Base-by-base conservation (phyloP, 345 rosid genomes). In the Euphorbia tirucalli region DNA sequence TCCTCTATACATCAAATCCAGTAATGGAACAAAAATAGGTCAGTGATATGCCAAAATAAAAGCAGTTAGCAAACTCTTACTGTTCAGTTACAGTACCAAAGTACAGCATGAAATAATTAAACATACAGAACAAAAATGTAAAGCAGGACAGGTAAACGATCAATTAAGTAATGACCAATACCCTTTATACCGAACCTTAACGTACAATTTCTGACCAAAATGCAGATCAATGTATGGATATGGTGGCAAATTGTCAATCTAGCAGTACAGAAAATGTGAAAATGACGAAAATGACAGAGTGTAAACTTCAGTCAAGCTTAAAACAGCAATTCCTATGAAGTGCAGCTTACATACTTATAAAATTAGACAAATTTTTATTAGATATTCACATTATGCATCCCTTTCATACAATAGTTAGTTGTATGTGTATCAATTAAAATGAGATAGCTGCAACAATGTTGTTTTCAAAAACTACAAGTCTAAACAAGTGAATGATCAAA, bases 1-100 rank as follows among this genome's bases (percentile, higher is more conserved):
- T 74, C 74, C 88, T 80, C 98, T 94, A 87, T 70, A 71, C 66
- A 74, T 44, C 65, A 76, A 13, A 52, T 79, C 71, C 69, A 61
- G 32, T 57, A 60, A 44, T 44, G 72, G 24, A 55, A 68, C 4
- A 49, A 71, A 64, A 37, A 39, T 24, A 35, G 35, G 13, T 8
- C 43, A 25, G 52, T n/a, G 4, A 13, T 9, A 68, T 54, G 50
- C 58, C 62, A 69, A 69, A 32, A 31, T 56, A 56, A 13, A 24
- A 4, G 8, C 39, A 18, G 21, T 46, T 66, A 46, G 49, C 24
- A 28, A 18, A 55, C 3, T 27, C 27, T 66, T 31, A 65, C 54
- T 28, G 57, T 28, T 66, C 57, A n/a, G 25, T 32, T 1, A 28
- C 50, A 56, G 16, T 56, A 7, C 67, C 27, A 35, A 9, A 35